Conservation (phyloP, 768 basidiomycete genomes). For the Chalciporus sphaerocephalus region DNA sequence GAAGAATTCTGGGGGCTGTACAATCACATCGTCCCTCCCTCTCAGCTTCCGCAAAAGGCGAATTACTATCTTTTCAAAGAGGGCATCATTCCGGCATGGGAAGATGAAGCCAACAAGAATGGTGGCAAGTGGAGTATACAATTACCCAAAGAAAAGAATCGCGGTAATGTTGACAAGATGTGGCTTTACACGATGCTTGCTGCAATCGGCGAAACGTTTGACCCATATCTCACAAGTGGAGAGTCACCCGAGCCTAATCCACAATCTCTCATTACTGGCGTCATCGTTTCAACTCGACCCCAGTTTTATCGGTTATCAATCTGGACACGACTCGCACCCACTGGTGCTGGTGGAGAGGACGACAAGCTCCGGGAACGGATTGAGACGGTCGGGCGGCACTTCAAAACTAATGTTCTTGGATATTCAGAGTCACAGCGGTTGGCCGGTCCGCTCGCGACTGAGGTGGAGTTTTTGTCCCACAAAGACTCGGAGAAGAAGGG, state of each 20-base stretch:
- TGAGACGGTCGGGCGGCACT: slow-evolving; percentile 80
- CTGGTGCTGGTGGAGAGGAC: slow-evolving; percentile 44
- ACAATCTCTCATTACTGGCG: slow-evolving; percentile 78
- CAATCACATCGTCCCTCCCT: slow-evolving; percentile 97
- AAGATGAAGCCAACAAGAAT: slow-evolving; percentile 92
- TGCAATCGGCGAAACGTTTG: slow-evolving; percentile 98
- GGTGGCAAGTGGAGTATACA: slow-evolving; percentile 99
- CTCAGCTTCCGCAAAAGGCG: slow-evolving; percentile 89
- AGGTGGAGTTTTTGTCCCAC: slow-evolving; percentile 92
- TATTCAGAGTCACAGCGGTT: slow-evolving; percentile 70
- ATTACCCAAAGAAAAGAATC: slow-evolving; percentile 92
- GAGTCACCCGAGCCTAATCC: slow-evolving; percentile 38
- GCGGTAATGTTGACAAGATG: slow-evolving; percentile 81
- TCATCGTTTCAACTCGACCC: slow-evolving; percentile 91
- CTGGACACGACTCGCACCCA: slow-evolving; percentile 89
- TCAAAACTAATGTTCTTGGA: slow-evolving; percentile 88
- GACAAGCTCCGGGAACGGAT: slow-evolving; percentile 74
- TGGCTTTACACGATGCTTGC: slow-evolving; percentile 99
- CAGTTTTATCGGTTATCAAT: slow-evolving; percentile 96
- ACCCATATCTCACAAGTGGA: slow-evolving; percentile 67
- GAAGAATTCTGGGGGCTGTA: slow-evolving; percentile 99
- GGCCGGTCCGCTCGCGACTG: slow-evolving; percentile 83
- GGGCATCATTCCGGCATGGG: slow-evolving; percentile 96
- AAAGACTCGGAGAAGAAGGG: slow-evolving; percentile 95
- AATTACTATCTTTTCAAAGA: slow-evolving; percentile 99